Conservation (phyloP, 2,329 filamentous ascomycete genomes). For the Epichloe sibirici region DNA sequence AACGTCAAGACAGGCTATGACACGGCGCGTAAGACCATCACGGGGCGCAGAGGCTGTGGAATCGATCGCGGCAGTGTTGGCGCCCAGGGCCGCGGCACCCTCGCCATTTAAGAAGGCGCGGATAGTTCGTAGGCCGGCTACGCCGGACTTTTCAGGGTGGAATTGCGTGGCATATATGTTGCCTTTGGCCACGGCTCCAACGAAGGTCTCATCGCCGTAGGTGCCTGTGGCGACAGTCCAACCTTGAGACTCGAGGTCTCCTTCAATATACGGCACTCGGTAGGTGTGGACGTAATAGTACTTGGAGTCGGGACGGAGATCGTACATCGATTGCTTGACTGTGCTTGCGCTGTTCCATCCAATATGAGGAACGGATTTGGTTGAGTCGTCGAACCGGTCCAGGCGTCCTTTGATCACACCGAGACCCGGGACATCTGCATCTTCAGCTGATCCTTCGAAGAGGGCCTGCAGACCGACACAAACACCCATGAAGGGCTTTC, state of each 20-base stretch:
- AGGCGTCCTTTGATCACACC: slow-evolving; percentile 61
- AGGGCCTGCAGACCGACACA: slow-evolving; percentile 90
- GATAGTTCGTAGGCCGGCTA: slow-evolving; percentile 72
- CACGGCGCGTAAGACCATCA: slow-evolving; percentile 75
- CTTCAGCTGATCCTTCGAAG: slow-evolving; percentile 76
- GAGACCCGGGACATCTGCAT: slow-evolving; percentile 58
- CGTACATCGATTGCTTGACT: slow-evolving; percentile 51
- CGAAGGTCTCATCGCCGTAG: slow-evolving; percentile 81
- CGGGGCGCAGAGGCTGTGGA: slow-evolving; percentile 12
- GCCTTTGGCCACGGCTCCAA: slow-evolving; percentile 75
- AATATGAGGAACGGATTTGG: slow-evolving; percentile 95
- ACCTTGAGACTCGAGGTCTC: slow-evolving; percentile 64
- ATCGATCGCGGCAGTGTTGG: slow-evolving; percentile 4
- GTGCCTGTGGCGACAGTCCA: slow-evolving; percentile 87
- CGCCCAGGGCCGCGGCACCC: slow-evolving; percentile 38
- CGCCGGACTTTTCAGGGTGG: slow-evolving; percentile 93
- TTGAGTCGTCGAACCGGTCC: slow-evolving; percentile 60
- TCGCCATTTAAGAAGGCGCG: slow-evolving; percentile 75
- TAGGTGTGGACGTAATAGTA: slow-evolving; percentile 99
- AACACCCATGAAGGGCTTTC: slow-evolving; percentile 98
- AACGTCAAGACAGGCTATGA: slow-evolving; percentile 95
- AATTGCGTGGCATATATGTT: slow-evolving; percentile 92
- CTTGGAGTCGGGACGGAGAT: slow-evolving; percentile 68
- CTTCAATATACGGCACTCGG: slow-evolving; percentile 62
- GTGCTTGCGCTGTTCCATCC: slow-evolving; percentile 91